Conservation (phyloP, 225 moss, liverwort and hornwort species). For the Sphagnum contortum region DNA sequence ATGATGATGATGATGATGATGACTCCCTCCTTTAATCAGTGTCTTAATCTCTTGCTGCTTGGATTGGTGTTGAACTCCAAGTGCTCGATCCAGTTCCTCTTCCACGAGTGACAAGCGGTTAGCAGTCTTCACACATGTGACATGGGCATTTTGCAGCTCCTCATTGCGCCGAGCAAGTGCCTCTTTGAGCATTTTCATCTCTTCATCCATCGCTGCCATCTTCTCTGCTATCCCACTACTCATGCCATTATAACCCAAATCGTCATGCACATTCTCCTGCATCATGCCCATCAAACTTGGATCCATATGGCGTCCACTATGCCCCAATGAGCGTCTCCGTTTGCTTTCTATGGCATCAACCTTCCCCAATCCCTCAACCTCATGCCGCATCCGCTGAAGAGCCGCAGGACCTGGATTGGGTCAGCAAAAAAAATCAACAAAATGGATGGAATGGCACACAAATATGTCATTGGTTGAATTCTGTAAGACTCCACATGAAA, state of each 20-base stretch:
- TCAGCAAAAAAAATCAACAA: not conserved
- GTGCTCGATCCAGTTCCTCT: conserved; percentile 40
- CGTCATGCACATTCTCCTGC: conserved; percentile 16
- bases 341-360: conserved; percentile 24
- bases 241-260: not conserved
- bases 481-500: not conserved
- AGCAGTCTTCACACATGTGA: conserved; percentile 73
- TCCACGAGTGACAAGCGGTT: conserved; percentile 69
- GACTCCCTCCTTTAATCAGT: no score
- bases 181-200: conserved; percentile 62
- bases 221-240: conserved; percentile 18
- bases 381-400: conserved; percentile 59
- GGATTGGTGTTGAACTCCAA: conserved; percentile 6
- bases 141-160: conserved; percentile 60
- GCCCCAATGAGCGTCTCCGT: conserved; percentile 35
- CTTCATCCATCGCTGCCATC: conserved; percentile 53
- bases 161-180: conserved; percentile 45
- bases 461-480: not conserved
- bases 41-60: not conserved
- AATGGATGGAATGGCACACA: not conserved
- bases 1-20: no score
- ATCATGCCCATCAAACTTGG: conserved; percentile 11
- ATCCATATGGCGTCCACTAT: conserved; percentile 25
- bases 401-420: conserved; percentile 32
- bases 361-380: conserved; percentile 41